Conservation (phyloP, 768 basidiomycete species). For the Boletus reticulatus region DNA sequence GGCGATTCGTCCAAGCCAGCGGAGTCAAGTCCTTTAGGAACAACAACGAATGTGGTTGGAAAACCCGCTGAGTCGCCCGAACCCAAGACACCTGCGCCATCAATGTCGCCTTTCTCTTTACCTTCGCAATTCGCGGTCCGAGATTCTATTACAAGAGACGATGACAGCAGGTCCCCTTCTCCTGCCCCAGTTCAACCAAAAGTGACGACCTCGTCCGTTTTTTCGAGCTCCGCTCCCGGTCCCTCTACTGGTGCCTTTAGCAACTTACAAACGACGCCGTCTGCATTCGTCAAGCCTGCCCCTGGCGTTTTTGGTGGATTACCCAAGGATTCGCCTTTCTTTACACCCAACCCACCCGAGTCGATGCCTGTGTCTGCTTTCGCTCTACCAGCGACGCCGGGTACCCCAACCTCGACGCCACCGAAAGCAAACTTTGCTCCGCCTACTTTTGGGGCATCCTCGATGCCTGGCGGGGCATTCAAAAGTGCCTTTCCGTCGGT, state of each 20-base stretch:
- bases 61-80: constrained; percentile 9
- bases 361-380: constrained; percentile 40
- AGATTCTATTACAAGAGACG: constrained; percentile 9
- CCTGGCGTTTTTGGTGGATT: constrained; percentile 34
- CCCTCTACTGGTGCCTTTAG: constrained; percentile 39
- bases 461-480: constrained; percentile 27
- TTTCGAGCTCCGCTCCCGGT: constrained; percentile 24
- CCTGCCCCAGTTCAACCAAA: constrained; percentile 10
- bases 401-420: constrained; percentile 21
- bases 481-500: constrained; percentile 19
- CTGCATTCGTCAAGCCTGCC: constrained; percentile 38
- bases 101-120: too few species aligned
- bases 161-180: constrained; percentile 31
- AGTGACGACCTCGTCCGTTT: constrained; percentile 5
- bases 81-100: constrained; percentile 3
- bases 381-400: constrained; percentile 14
- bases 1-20: constrained; percentile 6
- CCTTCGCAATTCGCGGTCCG: neutral
- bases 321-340: constrained; percentile 52
- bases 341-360: constrained; percentile 36
- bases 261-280: constrained; percentile 32
- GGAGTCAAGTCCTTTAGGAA: constrained; percentile 4
- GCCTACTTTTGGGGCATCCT: constrained; percentile 40
- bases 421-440: constrained; percentile 20
- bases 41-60: constrained; percentile 4